Evolutionary conservation across 345 rosid genomes (phyloP).

Genomic region (Dipteronia sinensis): DNA sequence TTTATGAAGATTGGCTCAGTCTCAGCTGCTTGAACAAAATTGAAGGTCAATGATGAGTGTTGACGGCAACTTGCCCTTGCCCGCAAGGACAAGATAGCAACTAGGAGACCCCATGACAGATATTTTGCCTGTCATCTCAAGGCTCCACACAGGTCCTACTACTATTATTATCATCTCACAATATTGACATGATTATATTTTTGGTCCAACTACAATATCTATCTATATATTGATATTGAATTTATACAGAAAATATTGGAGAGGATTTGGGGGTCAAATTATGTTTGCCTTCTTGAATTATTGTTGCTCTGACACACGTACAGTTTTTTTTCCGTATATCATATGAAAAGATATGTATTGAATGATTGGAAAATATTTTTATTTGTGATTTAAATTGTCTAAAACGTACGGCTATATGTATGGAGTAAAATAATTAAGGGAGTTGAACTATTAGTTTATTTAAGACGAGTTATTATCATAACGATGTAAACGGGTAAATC

Average conservation of each 20-base stretch:
- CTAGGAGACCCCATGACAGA: slow-evolving; percentile 24
- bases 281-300: too few relatives aligned
- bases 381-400: too few relatives aligned
- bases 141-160: slow-evolving; percentile 4
- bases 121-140: slow-evolving; percentile 12
- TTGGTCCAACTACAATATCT: too few relatives aligned
- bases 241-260: background rate
- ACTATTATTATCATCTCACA: background rate
- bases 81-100: slow-evolving; percentile 29
- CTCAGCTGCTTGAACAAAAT: background rate
- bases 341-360: background rate
- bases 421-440: background rate
- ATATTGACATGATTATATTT: background rate
- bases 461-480: too few relatives aligned
- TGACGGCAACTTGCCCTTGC: slow-evolving; percentile 27
- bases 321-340: background rate
- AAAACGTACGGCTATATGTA: background rate
- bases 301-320: too few relatives aligned
- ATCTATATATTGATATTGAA: background rate
- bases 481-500: too few relatives aligned
- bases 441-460: too few relatives aligned
- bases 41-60: background rate
- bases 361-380: background rate
- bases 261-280: too few relatives aligned
- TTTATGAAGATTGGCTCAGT: background rate